These are phyloP conservation scores for Mycena latifolia DNA, from an alignment of 768 basidiomycete species.

Conservation along the genomic window DNA sequence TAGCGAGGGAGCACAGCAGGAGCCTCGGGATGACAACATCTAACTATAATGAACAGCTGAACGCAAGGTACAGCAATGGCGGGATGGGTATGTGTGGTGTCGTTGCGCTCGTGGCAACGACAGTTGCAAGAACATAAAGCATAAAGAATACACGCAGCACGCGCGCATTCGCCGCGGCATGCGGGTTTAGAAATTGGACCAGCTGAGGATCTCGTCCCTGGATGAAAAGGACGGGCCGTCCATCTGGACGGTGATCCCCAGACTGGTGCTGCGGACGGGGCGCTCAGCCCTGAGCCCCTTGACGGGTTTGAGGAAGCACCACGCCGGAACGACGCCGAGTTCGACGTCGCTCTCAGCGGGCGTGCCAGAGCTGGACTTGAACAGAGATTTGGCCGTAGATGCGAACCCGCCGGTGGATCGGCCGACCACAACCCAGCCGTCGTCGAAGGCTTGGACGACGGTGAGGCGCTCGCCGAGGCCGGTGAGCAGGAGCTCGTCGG, in stretches of 20 bases:
- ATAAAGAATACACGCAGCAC: not conserved
- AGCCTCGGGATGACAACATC: constrained; percentile 6
- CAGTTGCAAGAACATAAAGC: constrained; percentile 3
- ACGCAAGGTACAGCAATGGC: not conserved
- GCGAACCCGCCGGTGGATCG: constrained; percentile 56
- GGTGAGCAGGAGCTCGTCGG: constrained; percentile 76
- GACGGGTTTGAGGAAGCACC: constrained; percentile 78
- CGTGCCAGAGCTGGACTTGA: constrained; percentile 44
- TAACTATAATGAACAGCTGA: not conserved
- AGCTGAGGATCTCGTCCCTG: constrained; percentile 70
- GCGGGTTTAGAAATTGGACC: constrained; percentile 75
- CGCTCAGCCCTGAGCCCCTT: constrained; percentile 71
- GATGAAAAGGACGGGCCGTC: constrained; percentile 49
- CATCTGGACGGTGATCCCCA: constrained; percentile 73
- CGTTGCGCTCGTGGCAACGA: constrained; percentile 3
- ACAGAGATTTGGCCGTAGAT: constrained; percentile 53
- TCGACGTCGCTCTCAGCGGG: constrained; percentile 60
- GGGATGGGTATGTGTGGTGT: constrained; percentile 7
- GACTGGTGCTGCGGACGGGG: constrained; percentile 71
- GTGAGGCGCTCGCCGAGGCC: constrained; percentile 69
- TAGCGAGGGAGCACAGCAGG: constrained; percentile 23
- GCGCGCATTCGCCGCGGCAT: not conserved
- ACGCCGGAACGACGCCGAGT: constrained; percentile 80
- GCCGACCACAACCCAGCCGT: constrained; percentile 85
- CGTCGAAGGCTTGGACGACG: constrained; percentile 77